Base-by-base conservation (phyloP, 805 yeast genomes). In the Candida glaebosa region DNA sequence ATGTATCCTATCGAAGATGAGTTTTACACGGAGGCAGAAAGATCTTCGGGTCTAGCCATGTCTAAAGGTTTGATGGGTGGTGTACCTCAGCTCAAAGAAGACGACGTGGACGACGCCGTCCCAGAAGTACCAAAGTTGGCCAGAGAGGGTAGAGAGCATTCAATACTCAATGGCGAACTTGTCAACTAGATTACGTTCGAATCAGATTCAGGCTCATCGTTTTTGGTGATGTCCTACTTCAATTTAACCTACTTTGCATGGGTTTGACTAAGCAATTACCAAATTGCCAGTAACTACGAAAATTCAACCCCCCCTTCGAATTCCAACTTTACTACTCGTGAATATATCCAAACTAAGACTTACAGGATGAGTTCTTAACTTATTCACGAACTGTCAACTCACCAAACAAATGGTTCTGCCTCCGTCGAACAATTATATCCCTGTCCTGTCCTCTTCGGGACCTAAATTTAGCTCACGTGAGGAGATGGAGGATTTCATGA, bases 51-150 rank as follows among this genome's bases (percentile, higher is more conserved):
- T 8, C 81, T 87, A 53, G 97, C 96, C 14, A 88, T 87, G 63
- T 78, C 86, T 50, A 88, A 87, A 62, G 99, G 99, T 38, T 79
- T 93, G 40, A 88, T 91, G 77, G 95, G 96, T 18, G 84, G 95
- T 1, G 84, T 90, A 12, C 96, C 96, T 0, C 73, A 79, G 6
- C 74, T 78, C n/a, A 70, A 69, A 12, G 43, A 40, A 5, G 33
- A 47, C 14, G 43, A 43, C 35, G 48, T 52, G 7, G 61, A 53
- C 30, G 46, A 53, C 3, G 45, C 61, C 3, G 52, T 57, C 14
- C 52, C 61, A 8, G 60, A 52, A 14, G 39, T 65, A 17, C 71
- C 71, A 1, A 70, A 70, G 3, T 49, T 66, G 40, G 65, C 58
- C 18, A 53, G 67, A 28, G 72, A 66, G 49, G 71, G 70, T 16